Evolutionary conservation across 192 early-diverging fungal genomes (phyloP).

Genomic region (Podila horticola): DNA sequence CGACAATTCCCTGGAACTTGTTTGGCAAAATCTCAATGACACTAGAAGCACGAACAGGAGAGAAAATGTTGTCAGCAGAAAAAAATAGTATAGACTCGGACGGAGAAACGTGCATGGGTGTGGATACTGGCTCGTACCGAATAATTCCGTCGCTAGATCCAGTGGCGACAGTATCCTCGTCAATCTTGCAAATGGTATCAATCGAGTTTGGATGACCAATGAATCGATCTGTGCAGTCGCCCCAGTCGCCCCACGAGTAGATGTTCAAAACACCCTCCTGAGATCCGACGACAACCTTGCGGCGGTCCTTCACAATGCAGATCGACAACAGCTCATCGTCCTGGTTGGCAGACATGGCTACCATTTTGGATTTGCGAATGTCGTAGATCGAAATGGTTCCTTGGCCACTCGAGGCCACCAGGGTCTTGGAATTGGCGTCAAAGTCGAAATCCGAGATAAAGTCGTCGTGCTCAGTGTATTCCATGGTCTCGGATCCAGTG

Average conservation of each 20-base stretch:
- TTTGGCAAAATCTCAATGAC: conserved; percentile 92
- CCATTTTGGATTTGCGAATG: conserved; percentile 85
- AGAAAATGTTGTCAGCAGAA: background rate
- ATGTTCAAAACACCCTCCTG: conserved; percentile 90
- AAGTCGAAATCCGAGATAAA: conserved; percentile 91
- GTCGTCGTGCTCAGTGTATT: conserved; percentile 90
- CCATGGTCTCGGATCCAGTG: conserved; percentile 76
- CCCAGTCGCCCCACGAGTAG: conserved; percentile 92
- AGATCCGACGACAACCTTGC: conserved; percentile 91
- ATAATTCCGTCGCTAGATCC: conserved; percentile 94
- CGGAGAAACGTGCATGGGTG: too few relatives aligned
- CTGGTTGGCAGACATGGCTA: conserved; percentile 91
- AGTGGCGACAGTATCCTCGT: conserved; percentile 87
- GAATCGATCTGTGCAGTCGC: conserved; percentile 93
- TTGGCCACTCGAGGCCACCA: conserved; percentile 87
- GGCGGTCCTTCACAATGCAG: conserved; percentile 74
- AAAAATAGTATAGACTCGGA: too few relatives aligned
- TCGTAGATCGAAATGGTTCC: conserved; percentile 93
- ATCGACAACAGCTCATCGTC: conserved; percentile 96
- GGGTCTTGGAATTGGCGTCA: conserved; percentile 73
- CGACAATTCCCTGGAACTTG: conserved; percentile 87
- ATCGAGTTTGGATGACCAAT: conserved; percentile 94
- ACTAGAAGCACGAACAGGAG: conserved; percentile 31
- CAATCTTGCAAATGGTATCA: conserved; percentile 85
- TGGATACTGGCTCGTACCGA: conserved; percentile 42